These are phyloP conservation scores for Acanthamoeba triangularis DNA, from an alignment of 208 protist genomes.

Conservation along the genomic window DNA sequence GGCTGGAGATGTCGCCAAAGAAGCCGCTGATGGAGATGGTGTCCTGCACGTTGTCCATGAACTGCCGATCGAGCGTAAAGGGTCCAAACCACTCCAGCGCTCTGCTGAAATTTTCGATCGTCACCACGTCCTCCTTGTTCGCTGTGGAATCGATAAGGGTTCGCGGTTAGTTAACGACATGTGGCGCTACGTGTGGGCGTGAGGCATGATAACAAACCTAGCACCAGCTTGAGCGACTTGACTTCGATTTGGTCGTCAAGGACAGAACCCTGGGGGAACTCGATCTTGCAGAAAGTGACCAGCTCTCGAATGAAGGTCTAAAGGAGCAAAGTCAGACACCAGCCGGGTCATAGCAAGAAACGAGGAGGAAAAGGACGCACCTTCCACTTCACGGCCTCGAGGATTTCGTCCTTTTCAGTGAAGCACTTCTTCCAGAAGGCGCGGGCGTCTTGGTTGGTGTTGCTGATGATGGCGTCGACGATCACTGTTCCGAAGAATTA, in stretches of 20 bases:
- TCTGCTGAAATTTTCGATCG: conserved; percentile 3
- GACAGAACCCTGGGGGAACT: conserved; percentile 11
- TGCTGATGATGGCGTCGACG: conserved; percentile 31
- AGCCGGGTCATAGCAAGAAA: neutral
- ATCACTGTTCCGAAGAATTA: neutral
- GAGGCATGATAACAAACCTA: neutral
- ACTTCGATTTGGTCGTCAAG: conserved; percentile 9
- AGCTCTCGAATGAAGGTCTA: conserved; percentile 10
- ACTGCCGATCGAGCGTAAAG: conserved; percentile 13
- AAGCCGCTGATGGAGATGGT: conserved; percentile 22
- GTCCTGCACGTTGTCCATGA: conserved; percentile 2
- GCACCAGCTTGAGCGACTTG: conserved; percentile 5
- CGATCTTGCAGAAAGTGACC: conserved; percentile 15
- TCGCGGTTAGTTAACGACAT: neutral
- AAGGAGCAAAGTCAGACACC: too few relatives aligned
- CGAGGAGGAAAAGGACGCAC: neutral
- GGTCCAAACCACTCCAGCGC: conserved; percentile 66
- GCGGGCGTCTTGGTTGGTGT: neutral
- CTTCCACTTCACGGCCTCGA: neutral
- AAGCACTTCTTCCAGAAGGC: conserved; percentile 58
- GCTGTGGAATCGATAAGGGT: neutral
- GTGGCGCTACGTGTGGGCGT: neutral
- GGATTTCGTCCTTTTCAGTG: neutral
- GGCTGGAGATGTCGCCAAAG: conserved; percentile 27
- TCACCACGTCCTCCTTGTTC: conserved; percentile 35